Evolutionary conservation across 495 filamentous ascomycete species (phyloP).

Genomic region (Hypoxylon fuscum): DNA sequence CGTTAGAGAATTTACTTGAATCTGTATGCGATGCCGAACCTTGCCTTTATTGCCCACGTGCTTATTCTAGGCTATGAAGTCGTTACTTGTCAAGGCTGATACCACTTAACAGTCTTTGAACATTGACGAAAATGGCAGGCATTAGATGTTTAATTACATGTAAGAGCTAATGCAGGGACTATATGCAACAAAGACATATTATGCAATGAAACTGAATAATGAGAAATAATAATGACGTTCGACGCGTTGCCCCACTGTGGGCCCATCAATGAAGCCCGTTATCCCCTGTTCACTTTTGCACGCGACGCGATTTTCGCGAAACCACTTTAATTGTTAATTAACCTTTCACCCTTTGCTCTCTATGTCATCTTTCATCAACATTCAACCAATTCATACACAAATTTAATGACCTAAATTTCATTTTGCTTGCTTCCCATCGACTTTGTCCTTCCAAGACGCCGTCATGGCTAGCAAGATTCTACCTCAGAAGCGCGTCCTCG

Average conservation of each 20-base stretch:
- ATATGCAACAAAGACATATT: too few relatives aligned
- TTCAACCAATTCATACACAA: slow-evolving; percentile 1
- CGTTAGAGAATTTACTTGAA: background rate
- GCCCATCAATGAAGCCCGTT: slow-evolving; percentile 14
- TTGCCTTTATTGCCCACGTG: slow-evolving; percentile 12
- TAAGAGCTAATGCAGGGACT: too few relatives aligned
- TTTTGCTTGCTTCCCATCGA: too few relatives aligned
- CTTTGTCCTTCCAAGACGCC: slow-evolving; percentile 21
- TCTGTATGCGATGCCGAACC: slow-evolving; percentile 2
- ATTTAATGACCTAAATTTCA: slow-evolving; percentile 14
- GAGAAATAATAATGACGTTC: slow-evolving; percentile 16
- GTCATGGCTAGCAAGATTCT: slow-evolving; percentile 54
- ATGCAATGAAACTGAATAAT: slow-evolving; percentile 8
- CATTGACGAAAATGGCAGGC: too few relatives aligned
- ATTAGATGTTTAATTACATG: too few relatives aligned
- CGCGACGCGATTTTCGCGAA: slow-evolving; percentile 41
- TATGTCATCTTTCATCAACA: background rate
- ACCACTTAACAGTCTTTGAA: too few relatives aligned
- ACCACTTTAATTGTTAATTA: slow-evolving; percentile 34
- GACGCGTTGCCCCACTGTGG: slow-evolving; percentile 25
- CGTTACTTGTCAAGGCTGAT: too few relatives aligned
- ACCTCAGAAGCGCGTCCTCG: slow-evolving; percentile 64
- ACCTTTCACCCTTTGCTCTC: too few relatives aligned
- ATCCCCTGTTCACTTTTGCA: slow-evolving; percentile 15
- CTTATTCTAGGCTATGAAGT: too few relatives aligned